Conservation (phyloP, 805 yeast genomes). For the Wickerhamiella alocasiicola region DNA sequence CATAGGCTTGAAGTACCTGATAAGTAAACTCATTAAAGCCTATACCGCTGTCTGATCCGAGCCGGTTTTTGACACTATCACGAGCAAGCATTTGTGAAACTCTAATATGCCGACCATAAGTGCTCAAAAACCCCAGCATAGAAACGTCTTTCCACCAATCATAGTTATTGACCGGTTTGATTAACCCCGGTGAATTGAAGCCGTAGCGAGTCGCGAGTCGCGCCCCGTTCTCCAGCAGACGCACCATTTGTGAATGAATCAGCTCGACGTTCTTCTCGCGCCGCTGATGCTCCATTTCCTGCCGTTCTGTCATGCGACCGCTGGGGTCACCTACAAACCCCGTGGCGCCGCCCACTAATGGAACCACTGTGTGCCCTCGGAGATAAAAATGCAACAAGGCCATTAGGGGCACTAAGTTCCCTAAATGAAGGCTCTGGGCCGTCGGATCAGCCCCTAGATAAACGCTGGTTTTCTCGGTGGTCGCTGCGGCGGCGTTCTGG, state of each 20-base stretch:
- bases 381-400: conserved; percentile 69
- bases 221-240: conserved; percentile 50
- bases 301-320: conserved; percentile 71
- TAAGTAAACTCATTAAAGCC: conserved; percentile 93
- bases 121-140: conserved; percentile 65
- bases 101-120: conserved; percentile 66
- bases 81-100: conserved; percentile 79
- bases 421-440: conserved; percentile 78
- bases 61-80: conserved; percentile 70
- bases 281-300: conserved; percentile 38
- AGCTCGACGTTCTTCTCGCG: conserved; percentile 44
- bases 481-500: conserved; percentile 18
- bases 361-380: conserved; percentile 74
- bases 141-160: conserved; percentile 77
- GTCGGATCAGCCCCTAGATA: conserved; percentile 98
- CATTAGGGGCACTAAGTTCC: conserved; percentile 81
- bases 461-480: conserved; percentile 37
- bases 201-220: conserved; percentile 46
- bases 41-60: conserved; percentile 57
- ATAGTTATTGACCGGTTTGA: conserved; percentile 47
- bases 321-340: conserved; percentile 96
- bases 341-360: conserved; percentile 69
- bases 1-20: conserved; percentile 87
- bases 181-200: conserved; percentile 28
- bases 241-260: conserved; percentile 49